A percentile compares a stretch with the other conserved stretches of the same genome.
These are phyloP conservation scores for Dictyophora rubrovolvata DNA, from an alignment of 768 basidiomycete genomes.

Conservation along the genomic window DNA sequence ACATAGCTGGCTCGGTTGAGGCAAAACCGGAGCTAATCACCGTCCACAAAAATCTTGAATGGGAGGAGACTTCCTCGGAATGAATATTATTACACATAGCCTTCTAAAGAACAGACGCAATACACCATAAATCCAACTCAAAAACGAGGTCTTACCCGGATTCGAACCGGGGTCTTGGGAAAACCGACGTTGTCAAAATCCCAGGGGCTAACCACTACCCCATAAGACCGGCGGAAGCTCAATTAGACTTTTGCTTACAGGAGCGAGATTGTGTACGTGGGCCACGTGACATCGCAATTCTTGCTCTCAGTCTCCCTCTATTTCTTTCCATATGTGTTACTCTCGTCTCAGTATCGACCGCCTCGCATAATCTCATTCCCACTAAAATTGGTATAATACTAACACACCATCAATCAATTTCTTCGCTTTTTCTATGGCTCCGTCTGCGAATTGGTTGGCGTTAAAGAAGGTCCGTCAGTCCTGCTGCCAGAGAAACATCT, in stretches of 20 bases:
- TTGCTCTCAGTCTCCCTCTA: neutral
- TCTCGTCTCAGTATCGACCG: neutral
- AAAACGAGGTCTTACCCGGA: conserved; percentile 10
- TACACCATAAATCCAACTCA: too few relatives aligned
- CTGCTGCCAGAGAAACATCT: neutral
- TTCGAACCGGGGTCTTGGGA: conserved; percentile 11
- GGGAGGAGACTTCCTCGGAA: too few relatives aligned
- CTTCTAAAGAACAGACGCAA: too few relatives aligned
- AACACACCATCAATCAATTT: neutral
- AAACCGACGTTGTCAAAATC: conserved; percentile 2
- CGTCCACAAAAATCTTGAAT: too few relatives aligned
- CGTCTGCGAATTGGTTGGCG: conserved; percentile 53
- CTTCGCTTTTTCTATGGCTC: conserved; percentile 1
- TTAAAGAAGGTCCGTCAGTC: conserved; percentile 37
- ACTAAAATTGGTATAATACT: neutral
- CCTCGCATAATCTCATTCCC: neutral
- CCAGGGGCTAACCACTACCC: conserved; percentile 11
- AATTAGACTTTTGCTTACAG: neutral
- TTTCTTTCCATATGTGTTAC: neutral
- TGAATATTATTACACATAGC: too few relatives aligned
- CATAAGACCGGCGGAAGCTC: neutral
- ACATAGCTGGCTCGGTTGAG: too few relatives aligned
- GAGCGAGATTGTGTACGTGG: neutral
- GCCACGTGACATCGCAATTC: neutral
- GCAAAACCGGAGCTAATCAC: too few relatives aligned